phyloP scores from a whole-genome alignment of 495 filamentous ascomycete genomes.

The Articulospora tetracladia region DNA sequence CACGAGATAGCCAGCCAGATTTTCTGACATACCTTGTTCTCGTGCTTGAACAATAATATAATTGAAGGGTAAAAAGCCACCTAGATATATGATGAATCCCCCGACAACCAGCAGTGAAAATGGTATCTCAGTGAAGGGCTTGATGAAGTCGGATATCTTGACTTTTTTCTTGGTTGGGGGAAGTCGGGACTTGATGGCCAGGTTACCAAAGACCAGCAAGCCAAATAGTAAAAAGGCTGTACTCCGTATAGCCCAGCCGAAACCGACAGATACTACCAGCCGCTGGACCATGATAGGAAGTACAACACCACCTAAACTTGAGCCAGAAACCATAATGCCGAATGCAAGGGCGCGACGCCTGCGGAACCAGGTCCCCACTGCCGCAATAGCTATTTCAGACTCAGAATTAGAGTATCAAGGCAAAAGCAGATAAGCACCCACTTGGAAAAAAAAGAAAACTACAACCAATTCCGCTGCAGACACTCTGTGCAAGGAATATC shows the following conservation, averaged over 20 bases:
- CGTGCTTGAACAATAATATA: slow-evolving; percentile 56
- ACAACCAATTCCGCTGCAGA: slow-evolving; percentile 44
- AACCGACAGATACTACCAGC: slow-evolving; percentile 58
- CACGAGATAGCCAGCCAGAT: slow-evolving; percentile 57
- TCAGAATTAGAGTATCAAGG: neutral
- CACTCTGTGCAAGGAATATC: slow-evolving; percentile 51
- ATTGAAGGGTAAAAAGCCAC: slow-evolving; percentile 67
- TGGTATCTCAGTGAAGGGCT: slow-evolving; percentile 51
- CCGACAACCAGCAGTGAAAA: slow-evolving; percentile 47
- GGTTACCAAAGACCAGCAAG: slow-evolving; percentile 57
- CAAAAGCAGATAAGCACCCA: neutral
- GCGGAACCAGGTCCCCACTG: slow-evolving; percentile 55
- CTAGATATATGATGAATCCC: slow-evolving; percentile 59
- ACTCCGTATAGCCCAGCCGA: slow-evolving; percentile 67
- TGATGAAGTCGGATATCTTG: slow-evolving; percentile 45
- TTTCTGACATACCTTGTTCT: slow-evolving; percentile 50
- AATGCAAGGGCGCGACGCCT: slow-evolving; percentile 59
- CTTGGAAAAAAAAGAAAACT: slow-evolving; percentile 16
- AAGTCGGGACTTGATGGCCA: slow-evolving; percentile 59
- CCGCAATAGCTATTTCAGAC: slow-evolving; percentile 29
- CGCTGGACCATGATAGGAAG: slow-evolving; percentile 65
- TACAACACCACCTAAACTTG: slow-evolving; percentile 60
- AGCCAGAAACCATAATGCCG: slow-evolving; percentile 61
- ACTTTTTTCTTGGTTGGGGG: slow-evolving; percentile 49
- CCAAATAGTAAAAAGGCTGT: slow-evolving; percentile 62